Conservation (phyloP, 441 rosid species). For the Bocquillonia castaneifolia region DNA sequence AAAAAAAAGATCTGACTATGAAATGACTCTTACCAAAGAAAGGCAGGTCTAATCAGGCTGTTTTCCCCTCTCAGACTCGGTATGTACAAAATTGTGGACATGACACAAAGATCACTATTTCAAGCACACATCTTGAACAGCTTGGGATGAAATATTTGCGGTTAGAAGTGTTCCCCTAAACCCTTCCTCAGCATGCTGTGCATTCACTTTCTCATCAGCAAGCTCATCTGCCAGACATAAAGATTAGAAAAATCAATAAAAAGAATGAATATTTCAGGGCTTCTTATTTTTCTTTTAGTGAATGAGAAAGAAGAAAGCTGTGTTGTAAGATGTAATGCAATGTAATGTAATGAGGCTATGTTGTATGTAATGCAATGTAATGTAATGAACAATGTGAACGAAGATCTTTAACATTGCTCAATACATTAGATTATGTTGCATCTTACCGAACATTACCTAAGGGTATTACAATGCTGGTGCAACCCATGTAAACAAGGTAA, state of each 20-base stretch:
- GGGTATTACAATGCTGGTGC: neutral
- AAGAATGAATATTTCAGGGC: neutral
- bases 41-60: conserved; percentile 7
- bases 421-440: too few species aligned
- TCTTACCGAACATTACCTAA: too few species aligned
- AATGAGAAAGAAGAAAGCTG: neutral
- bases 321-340: too few species aligned
- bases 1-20: neutral
- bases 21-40: conserved; percentile 1
- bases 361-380: too few species aligned
- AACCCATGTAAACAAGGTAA: neutral
- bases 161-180: conserved; percentile 55
- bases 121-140: conserved; percentile 16
- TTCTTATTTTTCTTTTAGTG: neutral
- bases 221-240: conserved; percentile 68
- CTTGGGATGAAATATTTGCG: conserved; percentile 14
- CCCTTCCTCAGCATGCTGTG: conserved; percentile 69
- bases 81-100: conserved; percentile 17
- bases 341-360: too few species aligned
- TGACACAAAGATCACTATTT: conserved; percentile 1
- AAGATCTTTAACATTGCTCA: too few species aligned
- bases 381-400: too few species aligned
- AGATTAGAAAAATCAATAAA: conserved; percentile 15
- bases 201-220: conserved; percentile 54
- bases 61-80: neutral